Conservation (phyloP, 306 rosid species). For the Abrus precatorius region DNA sequence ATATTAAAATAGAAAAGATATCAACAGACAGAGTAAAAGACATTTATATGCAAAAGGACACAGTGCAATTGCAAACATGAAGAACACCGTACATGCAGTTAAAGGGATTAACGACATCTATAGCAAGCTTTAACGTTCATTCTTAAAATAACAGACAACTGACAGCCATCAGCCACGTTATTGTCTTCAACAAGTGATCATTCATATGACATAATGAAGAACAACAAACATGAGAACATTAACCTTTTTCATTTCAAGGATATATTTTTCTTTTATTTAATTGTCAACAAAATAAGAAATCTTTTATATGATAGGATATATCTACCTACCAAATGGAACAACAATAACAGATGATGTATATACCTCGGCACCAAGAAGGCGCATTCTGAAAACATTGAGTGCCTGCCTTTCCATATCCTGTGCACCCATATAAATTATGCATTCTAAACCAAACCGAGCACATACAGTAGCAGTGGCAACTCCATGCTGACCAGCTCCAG, state of each 20-base stretch:
- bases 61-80: not conserved
- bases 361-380: constrained; percentile 99
- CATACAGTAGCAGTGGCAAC: constrained; percentile 98
- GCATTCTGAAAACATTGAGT: constrained; percentile 97
- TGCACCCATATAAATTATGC: constrained; percentile 96
- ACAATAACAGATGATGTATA: constrained; percentile 51
- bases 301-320: not conserved
- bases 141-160: constrained; percentile 1
- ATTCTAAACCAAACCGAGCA: constrained; percentile 89
- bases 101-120: constrained; percentile 6
- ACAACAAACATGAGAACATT: constrained; percentile 9
- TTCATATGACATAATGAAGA: not conserved
- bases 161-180: constrained; percentile 11
- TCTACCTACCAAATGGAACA: constrained; percentile 10
- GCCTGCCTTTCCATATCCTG: constrained; percentile 98
- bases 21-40: not conserved
- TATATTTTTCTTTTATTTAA: not conserved
- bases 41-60: not conserved
- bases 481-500: constrained; percentile 99
- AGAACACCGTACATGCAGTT: not conserved
- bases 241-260: not conserved
- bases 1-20: not conserved
- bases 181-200: not conserved
- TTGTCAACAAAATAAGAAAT: constrained; percentile 32
- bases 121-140: not conserved